A percentile compares a stretch with the other conserved stretches of the same genome.
These are phyloP conservation scores for Plantago coronopus DNA, from an alignment of 305 asterid genomes.

Conservation along the genomic window DNA sequence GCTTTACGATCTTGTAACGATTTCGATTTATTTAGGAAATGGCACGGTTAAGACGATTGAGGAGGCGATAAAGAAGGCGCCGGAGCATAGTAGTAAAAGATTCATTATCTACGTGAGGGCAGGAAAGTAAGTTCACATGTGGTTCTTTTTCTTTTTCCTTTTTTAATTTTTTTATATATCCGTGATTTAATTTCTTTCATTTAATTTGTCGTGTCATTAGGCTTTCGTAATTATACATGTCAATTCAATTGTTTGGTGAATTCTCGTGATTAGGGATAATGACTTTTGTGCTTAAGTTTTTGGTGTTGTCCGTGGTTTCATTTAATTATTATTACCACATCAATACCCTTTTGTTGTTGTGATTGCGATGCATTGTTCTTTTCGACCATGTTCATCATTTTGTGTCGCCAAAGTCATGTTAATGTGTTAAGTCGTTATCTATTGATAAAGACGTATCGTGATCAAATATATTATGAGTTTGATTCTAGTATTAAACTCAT, in stretches of 20 bases:
- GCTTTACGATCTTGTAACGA: too few relatives aligned
- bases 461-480: too few relatives aligned
- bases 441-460: too few relatives aligned
- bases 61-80: constrained; percentile 92
- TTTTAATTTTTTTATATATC: constrained; percentile 10
- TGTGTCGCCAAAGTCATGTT: too few relatives aligned
- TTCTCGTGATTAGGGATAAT: constrained; percentile 19
- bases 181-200: constrained; percentile 20
- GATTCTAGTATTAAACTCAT: too few relatives aligned
- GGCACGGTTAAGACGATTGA: constrained; percentile 75
- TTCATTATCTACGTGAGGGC: constrained; percentile 87
- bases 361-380: background rate
- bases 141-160: constrained; percentile 13
- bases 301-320: background rate
- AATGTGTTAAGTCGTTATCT: too few relatives aligned
- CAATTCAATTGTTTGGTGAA: constrained; percentile 9
- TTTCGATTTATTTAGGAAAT: constrained; percentile 18
- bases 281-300: constrained; percentile 16
- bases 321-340: background rate
- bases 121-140: constrained; percentile 79
- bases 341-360: background rate
- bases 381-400: too few relatives aligned
- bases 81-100: constrained; percentile 55
- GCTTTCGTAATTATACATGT: constrained; percentile 26
- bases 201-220: constrained; percentile 8